Percentiles rank a stretch among this genome's conserved stretches.
These are phyloP conservation scores for Xanthoceras sorbifolium DNA, from an alignment of 345 rosid genomes.

Conservation along the genomic window DNA sequence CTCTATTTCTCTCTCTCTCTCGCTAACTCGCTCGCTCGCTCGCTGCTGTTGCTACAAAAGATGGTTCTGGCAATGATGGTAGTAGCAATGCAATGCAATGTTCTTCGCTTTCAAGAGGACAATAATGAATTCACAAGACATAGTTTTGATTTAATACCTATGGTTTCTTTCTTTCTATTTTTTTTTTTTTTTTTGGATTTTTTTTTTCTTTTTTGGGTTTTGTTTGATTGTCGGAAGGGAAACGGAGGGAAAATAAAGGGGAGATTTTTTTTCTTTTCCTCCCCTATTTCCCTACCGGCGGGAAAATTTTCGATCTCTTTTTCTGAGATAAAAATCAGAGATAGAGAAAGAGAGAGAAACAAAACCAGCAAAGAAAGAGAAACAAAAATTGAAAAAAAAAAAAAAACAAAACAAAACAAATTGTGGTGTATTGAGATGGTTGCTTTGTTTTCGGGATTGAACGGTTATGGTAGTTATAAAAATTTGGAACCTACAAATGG, in stretches of 20 bases:
- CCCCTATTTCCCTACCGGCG: constrained; percentile 37
- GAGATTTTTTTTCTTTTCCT: constrained; percentile 17
- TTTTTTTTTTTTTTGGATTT: background rate
- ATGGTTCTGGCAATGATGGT: constrained; percentile 15
- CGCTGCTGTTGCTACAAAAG: background rate
- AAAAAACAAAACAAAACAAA: too few relatives aligned
- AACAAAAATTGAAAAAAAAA: background rate
- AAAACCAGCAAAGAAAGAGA: background rate
- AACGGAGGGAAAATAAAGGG: constrained; percentile 11
- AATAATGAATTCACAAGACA: constrained; percentile 2
- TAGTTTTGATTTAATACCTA: constrained; percentile 6
- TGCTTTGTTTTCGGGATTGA: constrained; percentile 18
- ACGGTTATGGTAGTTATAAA: constrained; percentile 14
- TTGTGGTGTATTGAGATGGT: constrained; percentile 1
- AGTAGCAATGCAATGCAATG: background rate
- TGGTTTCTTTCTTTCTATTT: too few relatives aligned
- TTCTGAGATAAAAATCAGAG: background rate
- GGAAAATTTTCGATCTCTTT: background rate
- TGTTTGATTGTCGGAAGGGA: constrained; percentile 27
- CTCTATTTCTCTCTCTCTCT: too few relatives aligned
- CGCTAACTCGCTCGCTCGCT: too few relatives aligned
- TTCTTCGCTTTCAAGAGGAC: background rate
- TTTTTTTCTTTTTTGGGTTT: background rate
- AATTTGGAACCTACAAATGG: constrained; percentile 12
- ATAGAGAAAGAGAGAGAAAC: background rate